Evolutionary conservation across 1,139 yeast species (phyloP).

Genomic region (Blastobotrys proliferans): DNA sequence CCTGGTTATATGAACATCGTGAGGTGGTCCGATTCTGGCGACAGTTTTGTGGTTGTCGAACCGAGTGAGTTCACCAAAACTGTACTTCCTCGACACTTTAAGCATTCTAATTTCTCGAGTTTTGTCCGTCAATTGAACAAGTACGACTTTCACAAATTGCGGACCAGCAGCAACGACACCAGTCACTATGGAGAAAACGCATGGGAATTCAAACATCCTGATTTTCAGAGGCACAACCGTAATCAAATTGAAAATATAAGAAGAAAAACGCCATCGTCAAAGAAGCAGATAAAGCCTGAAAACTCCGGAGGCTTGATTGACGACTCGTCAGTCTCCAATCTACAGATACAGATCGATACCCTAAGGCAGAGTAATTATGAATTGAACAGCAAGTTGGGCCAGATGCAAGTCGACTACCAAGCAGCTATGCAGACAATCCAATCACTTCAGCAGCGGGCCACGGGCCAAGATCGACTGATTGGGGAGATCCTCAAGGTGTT

Average conservation of each 20-base stretch:
- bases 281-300: conserved; percentile 8
- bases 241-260: conserved; percentile 74
- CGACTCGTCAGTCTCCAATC: conserved; percentile 4
- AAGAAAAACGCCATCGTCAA: conserved; percentile 58
- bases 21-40: conserved; percentile 79
- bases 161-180: conserved; percentile 49
- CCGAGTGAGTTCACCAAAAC: conserved; percentile 84
- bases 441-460: neutral
- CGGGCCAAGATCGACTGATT: too few species aligned
- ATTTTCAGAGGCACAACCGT: conserved; percentile 67
- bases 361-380: conserved; percentile 1
- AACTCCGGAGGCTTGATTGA: neutral
- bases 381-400: neutral
- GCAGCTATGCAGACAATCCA: neutral
- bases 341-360: conserved; percentile 13
- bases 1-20: conserved; percentile 69
- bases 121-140: conserved; percentile 93
- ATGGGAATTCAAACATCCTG: conserved; percentile 95
- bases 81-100: conserved; percentile 84
- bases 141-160: conserved; percentile 95
- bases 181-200: conserved; percentile 64
- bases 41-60: conserved; percentile 81
- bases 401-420: neutral
- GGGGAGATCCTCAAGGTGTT: too few species aligned
- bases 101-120: conserved; percentile 86